These are phyloP conservation scores for Asterochloris sp. DNA, from an alignment of 139 green algal genomes.

Conservation along the genomic window DNA sequence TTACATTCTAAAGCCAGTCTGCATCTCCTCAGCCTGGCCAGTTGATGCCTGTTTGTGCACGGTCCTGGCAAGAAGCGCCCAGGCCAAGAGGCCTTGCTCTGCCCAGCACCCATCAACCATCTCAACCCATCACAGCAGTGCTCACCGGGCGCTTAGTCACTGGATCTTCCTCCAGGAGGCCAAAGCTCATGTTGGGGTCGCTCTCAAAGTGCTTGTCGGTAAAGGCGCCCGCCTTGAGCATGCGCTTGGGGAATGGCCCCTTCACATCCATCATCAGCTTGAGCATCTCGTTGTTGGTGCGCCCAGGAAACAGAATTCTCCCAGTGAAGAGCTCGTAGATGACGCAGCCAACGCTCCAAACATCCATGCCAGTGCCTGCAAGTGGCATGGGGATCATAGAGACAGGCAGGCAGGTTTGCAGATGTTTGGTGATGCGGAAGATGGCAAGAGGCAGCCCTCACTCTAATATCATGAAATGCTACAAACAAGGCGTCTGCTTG, in stretches of 20 bases:
- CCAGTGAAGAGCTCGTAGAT: slow-evolving; percentile 98
- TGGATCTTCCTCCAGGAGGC: slow-evolving; percentile 69
- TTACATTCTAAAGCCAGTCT: too few species aligned
- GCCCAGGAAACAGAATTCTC: slow-evolving; percentile 92
- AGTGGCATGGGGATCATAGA: too few species aligned
- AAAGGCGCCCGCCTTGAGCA: slow-evolving; percentile 76
- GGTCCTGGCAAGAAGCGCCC: too few species aligned
- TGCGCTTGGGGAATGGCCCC: slow-evolving; percentile 92
- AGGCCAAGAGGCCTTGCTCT: too few species aligned
- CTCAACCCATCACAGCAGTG: background rate
- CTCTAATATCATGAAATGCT: too few species aligned
- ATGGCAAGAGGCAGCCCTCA: too few species aligned
- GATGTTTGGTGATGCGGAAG: too few species aligned
- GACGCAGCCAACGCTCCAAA: slow-evolving; percentile 93
- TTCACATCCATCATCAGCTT: slow-evolving; percentile 96
- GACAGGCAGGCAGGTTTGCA: too few species aligned
- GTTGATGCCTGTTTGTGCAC: too few species aligned
- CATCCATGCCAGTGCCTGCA: slow-evolving; percentile 89
- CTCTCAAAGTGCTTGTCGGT: slow-evolving; percentile 78
- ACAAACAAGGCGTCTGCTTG: too few species aligned
- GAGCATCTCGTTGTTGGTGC: slow-evolving; percentile 99
- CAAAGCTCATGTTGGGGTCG: slow-evolving; percentile 74
- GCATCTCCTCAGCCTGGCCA: too few species aligned
- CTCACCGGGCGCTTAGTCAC: slow-evolving; percentile 40
- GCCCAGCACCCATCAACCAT: too few species aligned